Conservation (phyloP, 805 yeast genomes). For the Schizosaccharomyces pombe region DNA sequence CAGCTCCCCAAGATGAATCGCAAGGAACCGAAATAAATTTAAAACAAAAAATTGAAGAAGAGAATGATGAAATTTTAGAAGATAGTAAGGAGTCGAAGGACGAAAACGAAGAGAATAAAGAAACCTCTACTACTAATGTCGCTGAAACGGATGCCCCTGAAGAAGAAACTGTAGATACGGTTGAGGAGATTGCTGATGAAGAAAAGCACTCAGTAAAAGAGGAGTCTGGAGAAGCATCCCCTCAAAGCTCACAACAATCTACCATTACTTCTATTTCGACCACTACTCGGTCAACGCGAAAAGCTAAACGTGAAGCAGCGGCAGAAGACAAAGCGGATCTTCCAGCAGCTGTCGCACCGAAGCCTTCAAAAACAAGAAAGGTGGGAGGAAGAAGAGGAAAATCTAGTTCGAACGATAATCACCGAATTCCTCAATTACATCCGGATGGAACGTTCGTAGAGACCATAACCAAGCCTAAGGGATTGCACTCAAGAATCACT, state of each 20-base stretch:
- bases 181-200: background rate
- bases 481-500: conserved; percentile 53
- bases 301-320: background rate
- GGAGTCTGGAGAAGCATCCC: conserved; percentile 18
- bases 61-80: too few relatives aligned
- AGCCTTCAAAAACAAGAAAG: background rate
- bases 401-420: background rate
- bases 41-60: background rate
- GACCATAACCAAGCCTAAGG: conserved; percentile 28
- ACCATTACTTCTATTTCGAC: too few relatives aligned
- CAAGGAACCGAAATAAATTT: too few relatives aligned
- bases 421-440: background rate
- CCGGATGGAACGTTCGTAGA: background rate
- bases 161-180: conserved; percentile 4
- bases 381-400: background rate
- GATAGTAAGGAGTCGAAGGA: conserved; percentile 4
- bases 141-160: conserved; percentile 12
- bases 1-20: too few relatives aligned
- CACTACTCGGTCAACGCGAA: too few relatives aligned
- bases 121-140: background rate
- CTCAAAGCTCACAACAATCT: too few relatives aligned
- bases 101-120: background rate
- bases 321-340: background rate
- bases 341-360: background rate
- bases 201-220: background rate